phyloP scores from a whole-genome alignment of 1,284 basidiomycete genomes.

The Irpex sp. region DNA sequence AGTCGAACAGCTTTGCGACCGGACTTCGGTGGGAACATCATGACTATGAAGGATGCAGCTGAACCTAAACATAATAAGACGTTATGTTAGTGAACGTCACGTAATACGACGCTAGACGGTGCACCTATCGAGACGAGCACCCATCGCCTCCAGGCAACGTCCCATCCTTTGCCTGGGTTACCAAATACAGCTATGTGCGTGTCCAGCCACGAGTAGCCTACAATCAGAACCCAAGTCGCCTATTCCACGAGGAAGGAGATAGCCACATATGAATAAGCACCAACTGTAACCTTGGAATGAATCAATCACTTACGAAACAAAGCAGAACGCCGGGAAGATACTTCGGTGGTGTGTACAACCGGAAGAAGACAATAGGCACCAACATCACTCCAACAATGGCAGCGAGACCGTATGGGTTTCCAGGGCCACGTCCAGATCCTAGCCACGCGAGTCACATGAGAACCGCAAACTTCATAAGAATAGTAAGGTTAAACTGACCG shows the following conservation, averaged over 20 bases:
- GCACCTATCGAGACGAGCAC: conserved; percentile 44
- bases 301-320: conserved; percentile 29
- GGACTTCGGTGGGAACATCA: conserved; percentile 49
- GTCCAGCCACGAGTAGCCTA: conserved; percentile 65
- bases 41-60: conserved; percentile 43
- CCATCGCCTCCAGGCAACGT: conserved; percentile 51
- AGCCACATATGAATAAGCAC: too few relatives aligned
- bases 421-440: conserved; percentile 48
- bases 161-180: conserved; percentile 51
- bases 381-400: conserved; percentile 49
- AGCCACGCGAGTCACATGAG: not conserved
- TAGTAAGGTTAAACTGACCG: conserved; percentile 27
- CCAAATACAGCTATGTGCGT: conserved; percentile 41
- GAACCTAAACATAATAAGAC: conserved; percentile 28
- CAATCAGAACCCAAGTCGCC: conserved; percentile 42
- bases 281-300: not conserved
- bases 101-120: conserved; percentile 3
- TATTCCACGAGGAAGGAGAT: conserved; percentile 13
- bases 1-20: conserved; percentile 45
- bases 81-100: not conserved
- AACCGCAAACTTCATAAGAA: not conserved
- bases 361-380: conserved; percentile 50
- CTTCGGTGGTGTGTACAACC: conserved; percentile 47
- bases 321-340: conserved; percentile 36
- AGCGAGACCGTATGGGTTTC: conserved; percentile 57